Base-by-base conservation (phyloP, 2,329 filamentous ascomycete species). In the Aspergillus quadricinctus region DNA sequence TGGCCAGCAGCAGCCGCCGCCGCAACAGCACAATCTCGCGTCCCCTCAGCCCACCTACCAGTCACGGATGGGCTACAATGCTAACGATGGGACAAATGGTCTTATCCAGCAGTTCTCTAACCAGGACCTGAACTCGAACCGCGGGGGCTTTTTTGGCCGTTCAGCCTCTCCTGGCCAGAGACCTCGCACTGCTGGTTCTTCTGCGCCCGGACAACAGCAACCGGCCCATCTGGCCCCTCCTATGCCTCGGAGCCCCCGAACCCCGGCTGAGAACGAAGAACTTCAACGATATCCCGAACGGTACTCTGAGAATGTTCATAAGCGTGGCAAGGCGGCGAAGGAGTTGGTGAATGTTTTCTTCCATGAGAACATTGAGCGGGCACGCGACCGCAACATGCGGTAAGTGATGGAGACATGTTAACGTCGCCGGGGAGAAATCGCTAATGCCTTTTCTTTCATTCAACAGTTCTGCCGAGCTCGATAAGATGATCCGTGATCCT, bases 341-440 rank as follows among this genome's bases (percentile, higher is more conserved):
- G 81, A 85, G 64, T 74, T 87, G 63, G 84, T 88, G 61, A 84
- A 84, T 68, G 82, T 85, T 66, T 97, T 97, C 80, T 99, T 97
- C 85, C 95, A 96, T 77, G 93, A 99, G 76, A 97, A 93, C 72
- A 95, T 99, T 55, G 93, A 96, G 80, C 86, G 94, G 66, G 94
- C 94, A 52, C 85, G 93, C 65, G 94, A 97, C 77, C 87, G 94
- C 57, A 99, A 99, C 74, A 87, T 95, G 75, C 89, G 92, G 92
- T 96, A 78, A 66, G 82, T 72, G 11, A 14, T 23, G 19, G 6
- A 27, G 23, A 6, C n/a, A 11, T 14, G 27, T 21, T 23, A 27
- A 25, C 11, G 10, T 27, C 23, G 4, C 11, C 10, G 10, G 11
- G n/a, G 14, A 23, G 21, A 17, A 23, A 46, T 25, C 14, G 43